Base-by-base conservation (phyloP, 768 basidiomycete genomes). In the Trametes maxima region DNA sequence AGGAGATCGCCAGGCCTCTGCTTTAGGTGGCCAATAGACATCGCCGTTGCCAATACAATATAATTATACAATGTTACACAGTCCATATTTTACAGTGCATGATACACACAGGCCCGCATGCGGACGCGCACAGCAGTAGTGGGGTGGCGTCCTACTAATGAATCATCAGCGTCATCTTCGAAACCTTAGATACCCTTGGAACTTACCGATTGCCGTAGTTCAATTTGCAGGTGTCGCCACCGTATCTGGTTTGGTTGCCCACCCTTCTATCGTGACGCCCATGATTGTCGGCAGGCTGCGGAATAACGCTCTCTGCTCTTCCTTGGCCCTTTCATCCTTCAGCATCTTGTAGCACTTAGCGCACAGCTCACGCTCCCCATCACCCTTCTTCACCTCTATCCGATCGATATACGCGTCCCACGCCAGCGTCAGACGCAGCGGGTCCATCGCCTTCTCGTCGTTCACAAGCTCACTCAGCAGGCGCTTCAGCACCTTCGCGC, bases 321-420 rank as follows among this genome's bases (percentile, higher is more conserved):
- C 35, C 40, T 46, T 35, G 33, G 25, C 40, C 24, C 54, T 11
- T 39, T 24, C 47, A 12, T 33, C 2, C 43, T 14, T 39, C 35
- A 53, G 35, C 19, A 51, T 24, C 54, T 28, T 33, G 19, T 56
- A 56, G 43, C 54, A 56, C 42, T 43, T 21, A 35, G 22, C 40
- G 49, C 60, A 57, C 21, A 62, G 44, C 54, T 50, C 35, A 16
- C 58, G 33, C 21, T 40, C 43, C 19, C 35, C 19, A 44, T 62
- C 54, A 43, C 36, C 24, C 35, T 51, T 43, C 25, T 37, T 42
- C 28, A 43, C 45, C 28, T 35, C 24, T 0, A 44, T 5, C 22
- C n/a, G n/a, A 17, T 19, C 33, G 42, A 43, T 44, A 19, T 37
- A 51, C n/a, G 10, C 12, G 35, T 14, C 35, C 49, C 35, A 39